These are phyloP conservation scores for Phytophthora meadii DNA, from an alignment of 352 stramenopile genomes.

Conservation along the genomic window DNA sequence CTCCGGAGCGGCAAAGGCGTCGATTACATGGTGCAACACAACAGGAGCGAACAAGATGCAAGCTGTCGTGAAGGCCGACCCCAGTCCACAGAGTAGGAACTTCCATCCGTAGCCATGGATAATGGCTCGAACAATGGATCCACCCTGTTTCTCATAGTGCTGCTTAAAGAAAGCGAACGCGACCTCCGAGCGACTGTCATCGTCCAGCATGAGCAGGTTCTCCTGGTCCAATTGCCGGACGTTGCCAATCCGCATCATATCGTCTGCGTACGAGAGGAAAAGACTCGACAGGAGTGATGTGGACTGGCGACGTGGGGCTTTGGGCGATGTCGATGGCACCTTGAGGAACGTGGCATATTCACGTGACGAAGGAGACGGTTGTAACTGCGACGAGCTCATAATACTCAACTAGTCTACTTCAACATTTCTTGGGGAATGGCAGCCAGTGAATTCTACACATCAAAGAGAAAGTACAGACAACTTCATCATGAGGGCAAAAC, in stretches of 20 bases:
- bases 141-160: conserved; percentile 25
- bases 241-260: conserved; percentile 52
- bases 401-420: too few species aligned
- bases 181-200: conserved; percentile 26
- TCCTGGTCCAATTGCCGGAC: conserved; percentile 44
- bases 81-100: conserved; percentile 41
- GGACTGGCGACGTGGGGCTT: neutral
- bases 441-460: too few species aligned
- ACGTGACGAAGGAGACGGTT: too few species aligned
- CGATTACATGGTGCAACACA: conserved; percentile 58
- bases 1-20: conserved; percentile 1
- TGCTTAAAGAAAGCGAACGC: conserved; percentile 38
- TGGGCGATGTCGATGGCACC: too few species aligned
- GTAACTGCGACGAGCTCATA: too few species aligned
- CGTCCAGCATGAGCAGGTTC: conserved; percentile 54
- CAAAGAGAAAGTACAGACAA: too few species aligned
- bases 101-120: conserved; percentile 27
- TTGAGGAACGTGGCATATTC: too few species aligned
- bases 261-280: conserved; percentile 55
- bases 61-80: conserved; percentile 34
- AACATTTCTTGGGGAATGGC: too few species aligned
- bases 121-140: conserved; percentile 40
- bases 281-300: conserved; percentile 34
- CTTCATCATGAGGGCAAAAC: too few species aligned
- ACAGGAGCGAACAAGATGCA: conserved; percentile 50